Conservation (phyloP, 176 grass and related monocot genomes). For the Oryza glumipatula region DNA sequence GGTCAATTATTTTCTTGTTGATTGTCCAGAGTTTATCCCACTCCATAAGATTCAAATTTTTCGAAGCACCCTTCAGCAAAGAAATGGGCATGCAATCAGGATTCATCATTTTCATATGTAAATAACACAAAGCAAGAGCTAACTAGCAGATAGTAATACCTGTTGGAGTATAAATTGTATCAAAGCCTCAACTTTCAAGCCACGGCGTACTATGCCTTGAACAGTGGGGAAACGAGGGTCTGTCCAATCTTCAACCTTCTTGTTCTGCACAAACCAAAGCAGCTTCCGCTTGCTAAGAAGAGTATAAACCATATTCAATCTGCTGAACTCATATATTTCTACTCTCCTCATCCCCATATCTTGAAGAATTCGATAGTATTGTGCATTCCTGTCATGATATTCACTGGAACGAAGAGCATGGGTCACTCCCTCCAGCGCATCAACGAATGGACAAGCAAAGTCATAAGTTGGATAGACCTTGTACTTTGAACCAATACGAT, state of each 20-base stretch:
- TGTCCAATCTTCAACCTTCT: constrained; percentile 83
- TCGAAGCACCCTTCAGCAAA: constrained; percentile 77
- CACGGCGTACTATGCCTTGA: constrained; percentile 85
- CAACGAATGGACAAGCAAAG: constrained; percentile 87
- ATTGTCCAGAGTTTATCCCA: constrained; percentile 99
- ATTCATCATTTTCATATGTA: not conserved
- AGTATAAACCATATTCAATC: constrained; percentile 90
- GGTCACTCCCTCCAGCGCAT: constrained; percentile 69
- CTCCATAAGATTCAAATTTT: constrained; percentile 96
- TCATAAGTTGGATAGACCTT: constrained; percentile 84
- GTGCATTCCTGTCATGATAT: constrained; percentile 89
- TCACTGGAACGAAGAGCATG: constrained; percentile 83
- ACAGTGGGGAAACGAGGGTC: constrained; percentile 85
- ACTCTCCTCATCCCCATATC: constrained; percentile 72
- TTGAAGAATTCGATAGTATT: constrained; percentile 72
- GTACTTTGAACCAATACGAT: constrained; percentile 70
- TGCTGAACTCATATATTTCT: constrained; percentile 86
- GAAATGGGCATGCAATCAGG: not conserved
- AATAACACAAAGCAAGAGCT: not conserved
- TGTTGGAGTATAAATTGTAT: constrained; percentile 94
- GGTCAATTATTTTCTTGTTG: constrained; percentile 94
- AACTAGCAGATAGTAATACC: constrained; percentile 39
- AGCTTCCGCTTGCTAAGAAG: constrained; percentile 87
- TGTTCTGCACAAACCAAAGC: constrained; percentile 93
- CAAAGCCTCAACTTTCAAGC: constrained; percentile 83